phyloP scores from a whole-genome alignment of 75 land plant genomes.

The Selaginella tamariscina region DNA sequence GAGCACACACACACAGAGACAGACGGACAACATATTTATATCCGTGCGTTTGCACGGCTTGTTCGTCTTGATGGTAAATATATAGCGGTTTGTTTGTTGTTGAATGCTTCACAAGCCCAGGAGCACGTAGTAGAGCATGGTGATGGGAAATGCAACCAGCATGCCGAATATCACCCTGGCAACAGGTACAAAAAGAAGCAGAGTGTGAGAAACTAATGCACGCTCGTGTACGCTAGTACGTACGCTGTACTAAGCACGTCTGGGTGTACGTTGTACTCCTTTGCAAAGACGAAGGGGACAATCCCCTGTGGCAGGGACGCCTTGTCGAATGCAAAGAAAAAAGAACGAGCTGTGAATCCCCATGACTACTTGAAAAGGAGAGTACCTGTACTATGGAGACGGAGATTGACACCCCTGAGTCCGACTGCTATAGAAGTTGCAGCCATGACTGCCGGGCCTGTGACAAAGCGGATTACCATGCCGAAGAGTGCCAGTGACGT shows the following conservation, averaged over 20 bases:
- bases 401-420: neutral
- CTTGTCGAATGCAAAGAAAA: neutral
- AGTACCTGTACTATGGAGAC: conserved; percentile 6
- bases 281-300: conserved; percentile 11
- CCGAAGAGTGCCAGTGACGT: neutral
- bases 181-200: neutral
- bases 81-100: neutral
- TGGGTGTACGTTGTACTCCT: conserved; percentile 12
- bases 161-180: conserved; percentile 8
- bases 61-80: no score
- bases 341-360: neutral
- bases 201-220: neutral
- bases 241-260: conserved; percentile 10
- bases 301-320: conserved; percentile 1
- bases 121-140: conserved; percentile 9
- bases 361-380: neutral
- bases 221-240: neutral
- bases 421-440: conserved; percentile 9
- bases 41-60: no score
- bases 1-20: neutral
- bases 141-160: conserved; percentile 2
- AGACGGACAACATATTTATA: no score
- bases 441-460: conserved; percentile 8
- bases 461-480: conserved; percentile 5
- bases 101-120: neutral